These are phyloP conservation scores for Tritrichomonas musculus DNA, from an alignment of 208 protist genomes.

Conservation along the genomic window DNA sequence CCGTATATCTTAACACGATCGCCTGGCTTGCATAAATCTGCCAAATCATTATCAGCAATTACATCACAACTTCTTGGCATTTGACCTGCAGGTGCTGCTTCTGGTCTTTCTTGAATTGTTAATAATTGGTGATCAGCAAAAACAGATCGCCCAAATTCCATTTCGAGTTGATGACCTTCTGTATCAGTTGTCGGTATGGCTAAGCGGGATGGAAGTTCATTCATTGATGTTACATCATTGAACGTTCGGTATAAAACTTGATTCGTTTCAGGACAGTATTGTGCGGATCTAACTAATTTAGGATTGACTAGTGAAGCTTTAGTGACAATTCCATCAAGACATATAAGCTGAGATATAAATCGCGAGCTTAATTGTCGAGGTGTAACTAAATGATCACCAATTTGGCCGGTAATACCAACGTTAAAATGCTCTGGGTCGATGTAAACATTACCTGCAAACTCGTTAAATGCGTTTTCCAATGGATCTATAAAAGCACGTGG, in stretches of 20 bases:
- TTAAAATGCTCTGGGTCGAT: neutral
- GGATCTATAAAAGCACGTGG: neutral
- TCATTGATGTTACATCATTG: constrained; percentile 78
- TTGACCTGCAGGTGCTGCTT: constrained; percentile 89
- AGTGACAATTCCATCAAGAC: constrained; percentile 71
- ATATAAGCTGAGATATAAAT: constrained; percentile 82
- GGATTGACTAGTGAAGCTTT: constrained; percentile 61
- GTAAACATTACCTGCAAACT: neutral
- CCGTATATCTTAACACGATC: constrained; percentile 33
- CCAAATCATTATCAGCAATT: constrained; percentile 88
- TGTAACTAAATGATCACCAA: constrained; percentile 75
- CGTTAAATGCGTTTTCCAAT: neutral
- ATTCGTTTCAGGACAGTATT: constrained; percentile 84
- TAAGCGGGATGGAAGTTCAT: constrained; percentile 42
- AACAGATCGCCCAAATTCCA: constrained; percentile 87
- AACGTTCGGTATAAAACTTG: constrained; percentile 74
- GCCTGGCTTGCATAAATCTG: constrained; percentile 82
- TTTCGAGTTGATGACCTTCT: constrained; percentile 82
- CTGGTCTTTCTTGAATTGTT: constrained; percentile 70
- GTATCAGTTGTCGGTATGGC: constrained; percentile 63
- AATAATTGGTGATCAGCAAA: constrained; percentile 77
- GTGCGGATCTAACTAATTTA: constrained; percentile 75
- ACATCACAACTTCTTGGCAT: constrained; percentile 91
- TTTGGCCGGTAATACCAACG: constrained; percentile 68
- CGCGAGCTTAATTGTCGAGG: constrained; percentile 76